Evolutionary conservation across 805 yeast genomes (phyloP), one percentile per base, ranked within the genome.

Genomic region (Lachancea meyersii): DNA sequence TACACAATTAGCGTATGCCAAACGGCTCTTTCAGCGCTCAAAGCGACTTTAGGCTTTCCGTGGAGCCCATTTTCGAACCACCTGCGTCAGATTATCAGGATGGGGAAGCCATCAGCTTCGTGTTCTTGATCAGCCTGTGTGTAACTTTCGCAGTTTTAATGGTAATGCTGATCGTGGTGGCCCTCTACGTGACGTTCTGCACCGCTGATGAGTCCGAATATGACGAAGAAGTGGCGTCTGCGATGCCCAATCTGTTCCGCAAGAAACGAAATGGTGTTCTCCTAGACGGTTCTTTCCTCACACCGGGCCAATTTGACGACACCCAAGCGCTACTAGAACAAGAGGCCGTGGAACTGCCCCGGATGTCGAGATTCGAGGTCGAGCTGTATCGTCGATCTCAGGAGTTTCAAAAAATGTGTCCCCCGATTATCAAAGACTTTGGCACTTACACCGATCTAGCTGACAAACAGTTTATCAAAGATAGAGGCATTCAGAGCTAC

Each of bases 401-500:
- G 41, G 63, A 59, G 19, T 61, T 58, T 41, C 61, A 60, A 33
- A 47, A 45, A 27, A 34, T 56, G 41, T 53, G 51, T 23, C 63
- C 65, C 10, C 64, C 68, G 3, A 43, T 50, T 17, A 54, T 58
- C 1, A 55, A 57, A 38, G 57, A 57, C 23, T 60, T 63, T 44
- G 64, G 63, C 6, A 54, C 61, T 2, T 61, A 48, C 42, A 48
- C 58, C 28, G 54, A 52, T 19, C 49, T 49, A 10, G 47, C 48
- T 19, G 61, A 61, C 41, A 43, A 47, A 22, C 57, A 56, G 34
- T 51, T 55, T 36, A 55, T 63, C 20, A 59, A 56, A 35, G 67
- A 61, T 40, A 50, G 68, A 20, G 68, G 68, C 4, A 57, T 63
- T 16, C 66, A 62, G 48, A 55, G 63, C 20, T 63, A 58, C 42